A percentile compares a stretch with the other conserved stretches of the same genome.
Conservation (phyloP, 1,284 basidiomycete species). For the Malassezia equina region DNA sequence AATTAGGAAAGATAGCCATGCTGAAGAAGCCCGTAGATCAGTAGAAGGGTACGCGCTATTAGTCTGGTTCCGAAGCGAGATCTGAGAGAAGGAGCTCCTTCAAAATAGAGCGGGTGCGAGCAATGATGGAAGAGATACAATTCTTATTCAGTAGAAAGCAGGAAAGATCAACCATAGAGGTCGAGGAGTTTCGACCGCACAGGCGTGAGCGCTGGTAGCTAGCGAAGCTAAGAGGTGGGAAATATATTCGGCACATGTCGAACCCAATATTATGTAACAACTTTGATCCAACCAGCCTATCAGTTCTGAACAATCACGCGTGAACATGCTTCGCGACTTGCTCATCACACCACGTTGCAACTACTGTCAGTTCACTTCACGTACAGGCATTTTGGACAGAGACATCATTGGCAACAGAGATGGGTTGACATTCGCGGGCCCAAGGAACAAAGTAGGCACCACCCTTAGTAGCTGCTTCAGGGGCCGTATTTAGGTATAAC, state of each 20-base stretch:
- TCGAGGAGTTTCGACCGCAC: not conserved
- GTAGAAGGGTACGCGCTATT: not conserved
- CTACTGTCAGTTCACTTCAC: not conserved
- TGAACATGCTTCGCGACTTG: slow-evolving; percentile 19
- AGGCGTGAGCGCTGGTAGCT: not conserved
- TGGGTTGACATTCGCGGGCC: slow-evolving; percentile 17
- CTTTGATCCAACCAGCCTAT: not conserved
- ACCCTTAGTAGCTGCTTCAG: slow-evolving; percentile 14
- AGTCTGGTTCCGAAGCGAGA: slow-evolving; percentile 10
- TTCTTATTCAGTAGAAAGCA: not conserved
- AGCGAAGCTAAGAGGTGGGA: not conserved
- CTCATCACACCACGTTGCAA: slow-evolving; percentile 25
- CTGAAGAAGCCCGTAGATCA: not conserved
- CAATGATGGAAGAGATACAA: not conserved
- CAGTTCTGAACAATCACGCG: not conserved
- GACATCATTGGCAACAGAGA: slow-evolving; percentile 16
- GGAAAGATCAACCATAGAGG: slow-evolving; percentile 4
- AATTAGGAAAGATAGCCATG: slow-evolving; percentile 1
- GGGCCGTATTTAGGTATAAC: slow-evolving; percentile 24
- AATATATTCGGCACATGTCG: not conserved
- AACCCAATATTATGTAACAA: not conserved
- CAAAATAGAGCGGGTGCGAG: not conserved
- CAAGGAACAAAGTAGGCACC: slow-evolving; percentile 28
- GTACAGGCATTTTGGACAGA: slow-evolving; percentile 3
- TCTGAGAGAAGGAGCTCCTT: not conserved